Conservation (phyloP, 2,329 filamentous ascomycete genomes). For the Beauveria asiatica region DNA sequence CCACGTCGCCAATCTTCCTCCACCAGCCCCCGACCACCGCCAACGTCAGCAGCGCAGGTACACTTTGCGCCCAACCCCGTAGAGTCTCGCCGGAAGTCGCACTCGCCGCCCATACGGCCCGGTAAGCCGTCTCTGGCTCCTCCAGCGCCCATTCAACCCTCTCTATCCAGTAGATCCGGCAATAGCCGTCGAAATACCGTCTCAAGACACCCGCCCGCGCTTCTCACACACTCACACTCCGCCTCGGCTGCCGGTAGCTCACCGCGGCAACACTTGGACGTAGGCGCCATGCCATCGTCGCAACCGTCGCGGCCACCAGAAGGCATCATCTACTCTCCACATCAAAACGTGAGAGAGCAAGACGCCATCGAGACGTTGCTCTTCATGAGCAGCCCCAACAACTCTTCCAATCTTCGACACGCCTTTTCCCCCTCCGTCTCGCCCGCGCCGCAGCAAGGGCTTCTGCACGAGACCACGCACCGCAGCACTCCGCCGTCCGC, state of each 20-base stretch:
- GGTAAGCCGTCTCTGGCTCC: constrained; percentile 37
- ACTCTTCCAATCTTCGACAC: constrained; percentile 55
- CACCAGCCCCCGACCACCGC: constrained; percentile 40
- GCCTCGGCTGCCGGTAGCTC: constrained; percentile 31
- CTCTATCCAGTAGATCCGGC: constrained; percentile 32
- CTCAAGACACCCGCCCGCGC: constrained; percentile 38
- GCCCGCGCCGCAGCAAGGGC: constrained; percentile 20
- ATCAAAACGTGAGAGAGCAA: constrained; percentile 62
- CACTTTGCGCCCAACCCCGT: constrained; percentile 15
- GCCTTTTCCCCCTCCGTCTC: constrained; percentile 38
- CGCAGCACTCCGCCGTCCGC: constrained; percentile 34
- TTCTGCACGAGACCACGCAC: constrained; percentile 14
- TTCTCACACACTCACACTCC: constrained; percentile 41
- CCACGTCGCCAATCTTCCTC: constrained; percentile 43
- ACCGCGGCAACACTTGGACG: constrained; percentile 32
- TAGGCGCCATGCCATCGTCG: constrained; percentile 26
- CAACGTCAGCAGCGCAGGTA: constrained; percentile 25
- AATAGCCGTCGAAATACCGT: constrained; percentile 44
- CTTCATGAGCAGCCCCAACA: constrained; percentile 73
- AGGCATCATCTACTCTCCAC: constrained; percentile 55
- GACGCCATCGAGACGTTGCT: constrained; percentile 73
- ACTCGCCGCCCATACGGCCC: constrained; percentile 29
- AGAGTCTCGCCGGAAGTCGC: constrained; percentile 21
- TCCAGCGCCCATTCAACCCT: constrained; percentile 46
- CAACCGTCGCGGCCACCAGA: constrained; percentile 33